phyloP scores from a whole-genome alignment of 306 rosid species.

The Sicyos edulis region DNA sequence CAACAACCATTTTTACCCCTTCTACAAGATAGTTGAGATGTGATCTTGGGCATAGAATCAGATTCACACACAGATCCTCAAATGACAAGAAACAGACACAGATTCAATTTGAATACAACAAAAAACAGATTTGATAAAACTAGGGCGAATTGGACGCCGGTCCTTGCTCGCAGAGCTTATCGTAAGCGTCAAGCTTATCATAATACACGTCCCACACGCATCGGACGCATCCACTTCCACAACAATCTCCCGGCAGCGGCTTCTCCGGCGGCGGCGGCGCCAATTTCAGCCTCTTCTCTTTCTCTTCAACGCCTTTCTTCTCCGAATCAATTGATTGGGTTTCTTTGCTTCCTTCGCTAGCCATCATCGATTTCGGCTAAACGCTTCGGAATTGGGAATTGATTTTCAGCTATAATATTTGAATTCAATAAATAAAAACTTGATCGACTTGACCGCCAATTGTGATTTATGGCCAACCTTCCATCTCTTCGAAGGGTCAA shows the following conservation, averaged over 20 bases:
- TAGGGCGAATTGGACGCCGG: constrained; percentile 18
- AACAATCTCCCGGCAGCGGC: constrained; percentile 81
- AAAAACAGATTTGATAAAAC: background rate
- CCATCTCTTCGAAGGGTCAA: no score
- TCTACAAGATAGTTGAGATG: background rate
- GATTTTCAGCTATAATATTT: background rate
- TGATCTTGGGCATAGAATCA: background rate
- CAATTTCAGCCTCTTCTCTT: constrained; percentile 15
- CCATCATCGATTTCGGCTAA: constrained; percentile 21
- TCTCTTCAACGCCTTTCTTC: constrained; percentile 7
- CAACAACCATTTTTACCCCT: no score
- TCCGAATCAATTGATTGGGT: constrained; percentile 5
- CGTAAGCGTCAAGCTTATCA: constrained; percentile 72
- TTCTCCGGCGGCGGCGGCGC: constrained; percentile 45
- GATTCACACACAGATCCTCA: background rate
- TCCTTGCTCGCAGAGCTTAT: constrained; percentile 45
- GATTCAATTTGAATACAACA: background rate
- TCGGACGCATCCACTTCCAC: constrained; percentile 85
- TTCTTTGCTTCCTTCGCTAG: constrained; percentile 20
- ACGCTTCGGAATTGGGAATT: constrained; percentile 2
- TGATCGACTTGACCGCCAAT: background rate
- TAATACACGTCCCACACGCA: constrained; percentile 90
- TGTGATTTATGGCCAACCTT: background rate
- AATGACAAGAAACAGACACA: background rate
- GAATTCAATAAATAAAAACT: no score